Base-by-base conservation (phyloP, 176 grass and related monocot genomes). In the Ensete glaucum region DNA sequence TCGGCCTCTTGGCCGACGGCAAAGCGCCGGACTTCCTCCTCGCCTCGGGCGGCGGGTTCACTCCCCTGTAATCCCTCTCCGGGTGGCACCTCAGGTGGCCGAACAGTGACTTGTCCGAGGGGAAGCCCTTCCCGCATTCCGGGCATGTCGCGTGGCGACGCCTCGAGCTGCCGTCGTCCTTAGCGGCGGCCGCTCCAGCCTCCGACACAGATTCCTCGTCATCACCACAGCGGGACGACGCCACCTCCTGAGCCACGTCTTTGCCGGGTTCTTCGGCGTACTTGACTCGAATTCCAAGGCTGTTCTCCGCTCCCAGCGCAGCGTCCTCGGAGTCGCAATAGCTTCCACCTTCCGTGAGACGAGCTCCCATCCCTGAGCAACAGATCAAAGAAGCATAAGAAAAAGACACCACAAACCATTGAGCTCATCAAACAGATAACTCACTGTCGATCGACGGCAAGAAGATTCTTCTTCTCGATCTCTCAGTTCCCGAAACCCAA, bases 51-150 rank as follows among this genome's bases (percentile, higher is more conserved):
- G 70, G 70, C 9, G 50, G 69, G 17, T n/a, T 3, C 11, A n/a
- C 70, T 3, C 70, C 70, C 3, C 50, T 34, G 50, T 72, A 54
- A 2, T 9, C 50, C 11, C 70, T 52, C 9, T 53, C 50, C 8
- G 20, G 76, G 25, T 77, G 76, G 48, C 48, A 65, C n/a, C 76
- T 24, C 62, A 77, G 19, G 14, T 77, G 76, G 17, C 76, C 76
- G 13, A 66, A 50, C 21, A 77, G 15, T 53, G 76, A 48, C 34
- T 77, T 77, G 1, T 66, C n/a, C 1, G 76, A 77, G 17, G 48
- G 12, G 49, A 77, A 77, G 20, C n/a, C 53, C 48, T 27, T 64
- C 62, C 62, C 50, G 27, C 76, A 77, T 62, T 43, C 62, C 0
- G 21, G 9, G 25, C 76, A 77, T 11, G 0, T 27, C 2, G 14